Evolutionary conservation across 75 land plant genomes (phyloP).

Genomic region (Cupressus sempervirens): DNA sequence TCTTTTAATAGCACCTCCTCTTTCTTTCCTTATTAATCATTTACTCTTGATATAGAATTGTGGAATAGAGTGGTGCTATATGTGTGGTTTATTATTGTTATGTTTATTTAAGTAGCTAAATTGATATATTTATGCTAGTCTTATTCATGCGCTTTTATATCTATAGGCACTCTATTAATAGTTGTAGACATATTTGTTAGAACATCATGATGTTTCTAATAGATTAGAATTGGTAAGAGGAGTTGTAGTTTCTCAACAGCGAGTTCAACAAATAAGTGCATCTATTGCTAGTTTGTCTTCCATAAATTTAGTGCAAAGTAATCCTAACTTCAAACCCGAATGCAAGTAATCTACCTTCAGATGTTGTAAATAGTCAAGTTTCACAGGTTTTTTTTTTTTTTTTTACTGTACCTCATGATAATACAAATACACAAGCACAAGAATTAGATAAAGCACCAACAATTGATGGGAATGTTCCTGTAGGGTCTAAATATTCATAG

Average conservation of each 20-base stretch:
- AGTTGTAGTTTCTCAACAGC: constrained; percentile 48
- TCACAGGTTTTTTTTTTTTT: constrained; percentile 39
- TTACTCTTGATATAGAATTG: background rate
- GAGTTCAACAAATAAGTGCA: too few relatives aligned
- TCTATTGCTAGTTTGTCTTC: constrained; percentile 28
- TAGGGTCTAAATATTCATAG: constrained; percentile 50
- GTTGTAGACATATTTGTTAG: constrained; percentile 95
- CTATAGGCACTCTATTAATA: constrained; percentile 91
- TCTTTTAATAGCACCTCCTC: background rate
- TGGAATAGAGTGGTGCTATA: background rate
- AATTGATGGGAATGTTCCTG: constrained; percentile 37
- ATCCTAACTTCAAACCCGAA: constrained; percentile 38
- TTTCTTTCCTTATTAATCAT: background rate
- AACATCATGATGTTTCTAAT: constrained; percentile 91
- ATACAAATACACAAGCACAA: constrained; percentile 52
- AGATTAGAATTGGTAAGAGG: constrained; percentile 70
- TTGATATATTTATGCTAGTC: background rate
- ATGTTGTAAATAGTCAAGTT: constrained; percentile 42
- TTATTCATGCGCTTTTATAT: background rate
- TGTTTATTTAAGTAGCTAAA: background rate
- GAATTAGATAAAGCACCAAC: constrained; percentile 57
- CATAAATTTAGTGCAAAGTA: constrained; percentile 45
- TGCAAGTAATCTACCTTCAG: constrained; percentile 23
- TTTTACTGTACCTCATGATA: constrained; percentile 52
- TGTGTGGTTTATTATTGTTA: too few relatives aligned